Conservation (phyloP, 768 basidiomycete species). For the Gelatoporia subvermispora region DNA sequence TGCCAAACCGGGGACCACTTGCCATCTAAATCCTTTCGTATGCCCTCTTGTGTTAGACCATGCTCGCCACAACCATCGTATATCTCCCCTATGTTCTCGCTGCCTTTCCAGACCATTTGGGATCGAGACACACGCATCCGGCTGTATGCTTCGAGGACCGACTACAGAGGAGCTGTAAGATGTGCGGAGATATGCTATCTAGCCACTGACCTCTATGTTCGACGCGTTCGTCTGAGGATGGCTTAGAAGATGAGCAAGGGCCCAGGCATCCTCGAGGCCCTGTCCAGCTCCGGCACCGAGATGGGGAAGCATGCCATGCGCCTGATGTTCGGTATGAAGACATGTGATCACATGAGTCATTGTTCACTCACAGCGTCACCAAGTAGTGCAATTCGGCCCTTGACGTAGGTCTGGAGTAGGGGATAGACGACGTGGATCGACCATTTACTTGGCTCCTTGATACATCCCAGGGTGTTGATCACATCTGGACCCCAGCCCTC, state of each 20-base stretch:
- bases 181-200: too few species aligned
- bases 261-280: constrained; percentile 51
- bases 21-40: constrained; percentile 30
- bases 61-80: constrained; percentile 37
- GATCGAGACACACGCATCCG: constrained; percentile 41
- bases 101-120: constrained; percentile 42
- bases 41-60: constrained; percentile 23
- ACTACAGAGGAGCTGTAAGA: constrained; percentile 24
- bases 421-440: constrained; percentile 45
- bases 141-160: constrained; percentile 44
- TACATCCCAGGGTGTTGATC: constrained; percentile 34
- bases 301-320: constrained; percentile 57
- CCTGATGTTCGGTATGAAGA: constrained; percentile 16
- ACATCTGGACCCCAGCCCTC: constrained; percentile 45
- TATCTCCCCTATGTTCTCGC: constrained; percentile 36
- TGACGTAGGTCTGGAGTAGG: constrained; percentile 38
- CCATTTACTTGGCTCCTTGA: constrained; percentile 47
- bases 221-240: constrained; percentile 34
- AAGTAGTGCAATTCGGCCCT: constrained; percentile 42
- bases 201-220: constrained; percentile 36
- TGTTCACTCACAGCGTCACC: constrained; percentile 42
- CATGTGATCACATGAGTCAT: neutral
- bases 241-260: constrained; percentile 41
- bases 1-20: constrained; percentile 48
- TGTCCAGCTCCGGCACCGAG: constrained; percentile 56